Conservation (phyloP, 495 filamentous ascomycete species). For the Friedmanniomyces endolithicus region DNA sequence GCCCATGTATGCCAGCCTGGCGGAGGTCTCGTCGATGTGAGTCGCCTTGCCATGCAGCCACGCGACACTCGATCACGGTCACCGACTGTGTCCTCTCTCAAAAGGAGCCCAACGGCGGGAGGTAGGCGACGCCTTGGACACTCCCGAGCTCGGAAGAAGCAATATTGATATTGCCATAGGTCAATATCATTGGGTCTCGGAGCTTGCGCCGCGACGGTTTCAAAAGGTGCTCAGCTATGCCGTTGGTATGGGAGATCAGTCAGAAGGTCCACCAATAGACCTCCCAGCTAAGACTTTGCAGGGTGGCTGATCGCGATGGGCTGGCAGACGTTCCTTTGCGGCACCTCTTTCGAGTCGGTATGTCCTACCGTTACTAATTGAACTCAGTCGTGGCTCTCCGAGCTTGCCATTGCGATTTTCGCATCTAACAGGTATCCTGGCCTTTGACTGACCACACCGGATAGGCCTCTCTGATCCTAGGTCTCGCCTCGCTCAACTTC, state of each 20-base stretch:
- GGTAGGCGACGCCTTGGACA: neutral
- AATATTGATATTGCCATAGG: neutral
- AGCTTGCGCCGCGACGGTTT: constrained; percentile 12
- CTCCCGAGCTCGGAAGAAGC: neutral
- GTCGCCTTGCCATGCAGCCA: neutral
- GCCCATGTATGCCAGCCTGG: constrained; percentile 6
- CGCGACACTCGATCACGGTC: too few species aligned
- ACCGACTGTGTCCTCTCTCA: too few species aligned
- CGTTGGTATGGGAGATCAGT: neutral
- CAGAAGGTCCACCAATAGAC: neutral
- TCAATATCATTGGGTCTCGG: constrained; percentile 20
- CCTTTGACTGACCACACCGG: too few species aligned
- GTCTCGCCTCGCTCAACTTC: constrained; percentile 5
- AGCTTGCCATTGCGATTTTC: too few species aligned
- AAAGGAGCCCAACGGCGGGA: constrained; percentile 5
- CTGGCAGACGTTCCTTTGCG: constrained; percentile 21
- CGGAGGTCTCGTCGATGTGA: constrained; percentile 8
- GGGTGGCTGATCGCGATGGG: constrained; percentile 15
- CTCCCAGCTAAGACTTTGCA: neutral
- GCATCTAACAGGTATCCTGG: too few species aligned
- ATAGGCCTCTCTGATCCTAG: constrained; percentile 7
- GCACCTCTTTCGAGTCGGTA: neutral
- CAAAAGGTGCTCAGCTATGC: constrained; percentile 16
- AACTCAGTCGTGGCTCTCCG: neutral
- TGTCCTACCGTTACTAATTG: neutral